These are phyloP conservation scores for Striga hermonthica DNA, from an alignment of 305 asterid genomes.

Conservation along the genomic window DNA sequence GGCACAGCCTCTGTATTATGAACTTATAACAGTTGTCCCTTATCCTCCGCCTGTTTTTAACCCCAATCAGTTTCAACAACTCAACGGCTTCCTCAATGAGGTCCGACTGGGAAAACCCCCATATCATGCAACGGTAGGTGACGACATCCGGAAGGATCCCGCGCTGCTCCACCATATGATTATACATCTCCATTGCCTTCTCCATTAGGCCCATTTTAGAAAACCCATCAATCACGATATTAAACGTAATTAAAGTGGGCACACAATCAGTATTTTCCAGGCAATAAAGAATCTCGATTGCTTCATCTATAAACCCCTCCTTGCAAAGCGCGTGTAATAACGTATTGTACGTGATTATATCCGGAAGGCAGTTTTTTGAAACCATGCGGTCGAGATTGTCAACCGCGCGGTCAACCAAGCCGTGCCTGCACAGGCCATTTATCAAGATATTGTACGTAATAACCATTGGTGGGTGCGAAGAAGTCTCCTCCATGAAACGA, in stretches of 20 bases:
- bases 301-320: constrained; percentile 65
- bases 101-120: constrained; percentile 83
- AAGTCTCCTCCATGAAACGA: constrained; percentile 54
- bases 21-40: constrained; percentile 75
- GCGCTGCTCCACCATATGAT: constrained; percentile 52
- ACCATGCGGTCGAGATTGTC: constrained; percentile 67
- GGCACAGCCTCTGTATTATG: constrained; percentile 60
- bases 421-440: constrained; percentile 76
- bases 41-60: constrained; percentile 36
- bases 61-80: constrained; percentile 53
- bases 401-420: constrained; percentile 64
- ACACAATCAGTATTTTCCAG: constrained; percentile 41
- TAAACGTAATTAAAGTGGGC: constrained; percentile 69
- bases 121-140: constrained; percentile 69
- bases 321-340: constrained; percentile 63
- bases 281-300: constrained; percentile 47
- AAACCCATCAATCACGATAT: constrained; percentile 72
- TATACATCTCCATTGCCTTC: constrained; percentile 63
- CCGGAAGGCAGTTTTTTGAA: constrained; percentile 43
- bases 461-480: constrained; percentile 55
- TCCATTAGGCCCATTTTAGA: constrained; percentile 69
- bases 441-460: constrained; percentile 75
- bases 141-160: constrained; percentile 71
- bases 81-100: constrained; percentile 68
- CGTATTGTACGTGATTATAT: constrained; percentile 79